Evolutionary conservation across 2,329 filamentous ascomycete genomes (phyloP), one percentile per base, ranked within the genome.

Genomic region (Juglanconis sp.): DNA sequence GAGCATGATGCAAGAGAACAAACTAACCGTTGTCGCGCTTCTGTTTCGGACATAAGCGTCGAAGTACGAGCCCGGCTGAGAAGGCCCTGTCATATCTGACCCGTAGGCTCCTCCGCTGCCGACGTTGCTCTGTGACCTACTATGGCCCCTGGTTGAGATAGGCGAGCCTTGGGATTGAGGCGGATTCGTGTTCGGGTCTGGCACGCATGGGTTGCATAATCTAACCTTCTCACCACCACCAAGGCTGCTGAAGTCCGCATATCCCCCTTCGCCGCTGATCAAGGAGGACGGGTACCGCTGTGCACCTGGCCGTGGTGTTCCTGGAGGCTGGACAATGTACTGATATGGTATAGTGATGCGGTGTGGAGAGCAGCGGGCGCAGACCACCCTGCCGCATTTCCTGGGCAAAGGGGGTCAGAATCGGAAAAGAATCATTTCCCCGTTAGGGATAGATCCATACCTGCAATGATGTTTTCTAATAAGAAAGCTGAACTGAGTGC

Each of bases 381-480:
- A 98, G 31, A 98, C 94, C 8, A 98, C 93, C 63, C 92, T 82
- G 50, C 94, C 94, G 71, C 94, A 98, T 83, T 96, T 97, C 66
- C 88, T 90, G 52, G 34, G 5, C 47, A 6, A 50, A 40, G 3
- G 10, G 5, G 49, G 55, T 57, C 50, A 64, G 47, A 13, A 57
- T 34, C 31, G 53, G 52, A 3, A n/a, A 17, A 35, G 52, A 17
- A 62, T 56, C 6, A 49, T 32, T 8, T 24, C 24, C 13, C 8
- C 17, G 15, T 53, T 13, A 31, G 4, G 1, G 61, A 40, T 7
- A 75, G 61, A 42, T 5, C 75, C 83, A 52, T 77, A 89, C 84
- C 93, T 86, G 81, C 94, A 98, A 72, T 98, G 94, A 76, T 98
- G 94, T 71, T 96, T 96, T 64, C 94, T 83, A 70, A 91, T 87